Evolutionary conservation across 2,329 filamentous ascomycete species (phyloP).

Genomic region (Arthrobotrys pseudoclavata): DNA sequence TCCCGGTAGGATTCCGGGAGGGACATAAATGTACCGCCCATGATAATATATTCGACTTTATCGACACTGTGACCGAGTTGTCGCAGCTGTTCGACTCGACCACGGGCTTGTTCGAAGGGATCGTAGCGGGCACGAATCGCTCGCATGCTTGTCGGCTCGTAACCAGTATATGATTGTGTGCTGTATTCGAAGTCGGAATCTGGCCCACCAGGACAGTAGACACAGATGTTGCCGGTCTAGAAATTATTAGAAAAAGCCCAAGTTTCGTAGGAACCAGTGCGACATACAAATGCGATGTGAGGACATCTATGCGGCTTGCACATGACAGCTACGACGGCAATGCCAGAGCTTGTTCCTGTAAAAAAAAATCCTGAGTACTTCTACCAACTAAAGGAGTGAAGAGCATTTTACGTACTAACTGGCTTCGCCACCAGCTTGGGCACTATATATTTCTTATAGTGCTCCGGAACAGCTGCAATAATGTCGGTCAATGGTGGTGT

Average conservation of each 20-base stretch:
- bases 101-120: constrained; percentile 95
- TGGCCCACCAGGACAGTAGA: constrained; percentile 96
- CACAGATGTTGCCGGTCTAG: constrained; percentile 93
- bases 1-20: constrained; percentile 89
- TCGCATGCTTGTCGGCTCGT: constrained; percentile 98
- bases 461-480: constrained; percentile 97
- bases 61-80: constrained; percentile 95
- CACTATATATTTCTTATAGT: constrained; percentile 99
- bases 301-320: constrained; percentile 98
- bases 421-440: constrained; percentile 97
- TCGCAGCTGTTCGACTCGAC: constrained; percentile 96
- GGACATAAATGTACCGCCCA: constrained; percentile 99
- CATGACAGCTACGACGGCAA: constrained; percentile 99
- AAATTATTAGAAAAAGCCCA: constrained; percentile 14
- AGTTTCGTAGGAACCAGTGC: background rate
- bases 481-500: constrained; percentile 95
- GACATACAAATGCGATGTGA: constrained; percentile 83
- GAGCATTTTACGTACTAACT: constrained; percentile 75
- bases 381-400: background rate
- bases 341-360: constrained; percentile 91
- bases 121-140: constrained; percentile 97
- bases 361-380: constrained; percentile 42
- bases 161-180: constrained; percentile 98
- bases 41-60: constrained; percentile 99
- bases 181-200: constrained; percentile 99